These are phyloP conservation scores for Phallus indusiatus DNA, from an alignment of 768 basidiomycete genomes.

Conservation along the genomic window DNA sequence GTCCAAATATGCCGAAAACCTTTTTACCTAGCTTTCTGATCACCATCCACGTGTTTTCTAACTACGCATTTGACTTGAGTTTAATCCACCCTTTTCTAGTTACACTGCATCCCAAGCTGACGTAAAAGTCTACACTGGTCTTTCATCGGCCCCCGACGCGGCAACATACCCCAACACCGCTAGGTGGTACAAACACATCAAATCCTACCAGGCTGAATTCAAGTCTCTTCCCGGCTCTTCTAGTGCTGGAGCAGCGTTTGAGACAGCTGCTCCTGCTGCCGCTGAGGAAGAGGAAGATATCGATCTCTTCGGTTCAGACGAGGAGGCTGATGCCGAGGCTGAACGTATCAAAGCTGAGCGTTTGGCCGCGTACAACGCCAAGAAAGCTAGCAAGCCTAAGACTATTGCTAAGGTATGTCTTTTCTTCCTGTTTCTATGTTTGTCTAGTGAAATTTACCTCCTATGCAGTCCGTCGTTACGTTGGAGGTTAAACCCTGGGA, in stretches of 20 bases:
- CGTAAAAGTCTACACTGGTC: slow-evolving; percentile 80
- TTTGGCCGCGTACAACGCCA: slow-evolving; percentile 84
- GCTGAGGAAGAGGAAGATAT: slow-evolving; percentile 42
- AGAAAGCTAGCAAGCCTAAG: slow-evolving; percentile 90
- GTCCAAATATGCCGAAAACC: slow-evolving; percentile 59
- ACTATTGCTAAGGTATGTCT: slow-evolving; percentile 68
- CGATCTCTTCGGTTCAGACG: slow-evolving; percentile 83
- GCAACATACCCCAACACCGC: slow-evolving; percentile 61
- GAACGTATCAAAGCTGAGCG: slow-evolving; percentile 87
- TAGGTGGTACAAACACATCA: slow-evolving; percentile 93
- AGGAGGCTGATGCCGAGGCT: slow-evolving; percentile 76
- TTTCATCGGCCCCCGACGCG: slow-evolving; percentile 57
- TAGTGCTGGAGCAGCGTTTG: slow-evolving; percentile 65
- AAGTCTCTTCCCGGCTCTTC: slow-evolving; percentile 76
- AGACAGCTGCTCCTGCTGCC: slow-evolving; percentile 39
- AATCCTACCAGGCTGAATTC: slow-evolving; percentile 76
- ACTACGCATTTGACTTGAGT: not conserved
- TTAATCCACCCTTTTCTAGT: slow-evolving; percentile 30
- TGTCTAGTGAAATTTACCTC: not conserved
- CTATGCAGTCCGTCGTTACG: slow-evolving; percentile 83
- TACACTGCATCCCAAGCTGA: slow-evolving; percentile 92
- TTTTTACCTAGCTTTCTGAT: slow-evolving; percentile 68
- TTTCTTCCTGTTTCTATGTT: slow-evolving; percentile 6
- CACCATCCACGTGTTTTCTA: slow-evolving; percentile 1
- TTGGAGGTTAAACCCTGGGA: slow-evolving; percentile 99